These are phyloP conservation scores for Escovopsis sp. DNA, from an alignment of 2,329 filamentous ascomycete species.

Conservation along the genomic window DNA sequence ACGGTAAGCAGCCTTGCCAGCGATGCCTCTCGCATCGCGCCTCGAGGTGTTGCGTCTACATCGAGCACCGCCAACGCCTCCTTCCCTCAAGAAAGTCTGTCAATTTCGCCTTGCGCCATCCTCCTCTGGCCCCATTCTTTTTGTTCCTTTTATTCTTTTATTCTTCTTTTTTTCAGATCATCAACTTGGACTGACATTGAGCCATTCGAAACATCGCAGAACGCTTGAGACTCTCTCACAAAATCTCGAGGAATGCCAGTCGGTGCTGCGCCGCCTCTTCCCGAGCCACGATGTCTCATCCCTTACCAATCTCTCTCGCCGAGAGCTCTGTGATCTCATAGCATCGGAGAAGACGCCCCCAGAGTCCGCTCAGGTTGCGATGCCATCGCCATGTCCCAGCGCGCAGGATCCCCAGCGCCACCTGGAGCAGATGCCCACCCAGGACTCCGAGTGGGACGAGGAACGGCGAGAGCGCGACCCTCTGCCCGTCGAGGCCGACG, in stretches of 20 bases:
- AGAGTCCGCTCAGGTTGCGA: slow-evolving; percentile 22
- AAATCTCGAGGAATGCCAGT: slow-evolving; percentile 49
- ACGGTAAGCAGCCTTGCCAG: slow-evolving; percentile 67
- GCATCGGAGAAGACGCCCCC: slow-evolving; percentile 27
- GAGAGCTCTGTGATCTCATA: slow-evolving; percentile 44
- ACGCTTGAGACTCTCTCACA: slow-evolving; percentile 50
- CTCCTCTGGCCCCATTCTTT: not conserved
- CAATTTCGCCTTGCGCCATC: not conserved
- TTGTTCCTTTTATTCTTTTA: not conserved
- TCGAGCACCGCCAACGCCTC: slow-evolving; percentile 62
- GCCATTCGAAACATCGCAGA: slow-evolving; percentile 12
- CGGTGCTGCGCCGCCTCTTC: slow-evolving; percentile 46
- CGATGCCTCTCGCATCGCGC: slow-evolving; percentile 73
- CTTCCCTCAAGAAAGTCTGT: slow-evolving; percentile 65
- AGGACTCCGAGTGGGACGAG: slow-evolving; percentile 54
- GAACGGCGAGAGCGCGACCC: slow-evolving; percentile 38
- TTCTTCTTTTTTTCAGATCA: slow-evolving; percentile 5
- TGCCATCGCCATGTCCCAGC: not conserved
- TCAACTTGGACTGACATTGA: no score
- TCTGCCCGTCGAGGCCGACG: slow-evolving; percentile 49
- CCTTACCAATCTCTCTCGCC: slow-evolving; percentile 39
- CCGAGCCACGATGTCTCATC: slow-evolving; percentile 39
- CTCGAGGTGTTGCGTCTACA: slow-evolving; percentile 65
- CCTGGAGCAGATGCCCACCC: slow-evolving; percentile 55
- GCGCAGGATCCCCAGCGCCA: slow-evolving; percentile 30